phyloP scores from a whole-genome alignment of 768 basidiomycete species.

The Hydnomerulius pinastri region DNA sequence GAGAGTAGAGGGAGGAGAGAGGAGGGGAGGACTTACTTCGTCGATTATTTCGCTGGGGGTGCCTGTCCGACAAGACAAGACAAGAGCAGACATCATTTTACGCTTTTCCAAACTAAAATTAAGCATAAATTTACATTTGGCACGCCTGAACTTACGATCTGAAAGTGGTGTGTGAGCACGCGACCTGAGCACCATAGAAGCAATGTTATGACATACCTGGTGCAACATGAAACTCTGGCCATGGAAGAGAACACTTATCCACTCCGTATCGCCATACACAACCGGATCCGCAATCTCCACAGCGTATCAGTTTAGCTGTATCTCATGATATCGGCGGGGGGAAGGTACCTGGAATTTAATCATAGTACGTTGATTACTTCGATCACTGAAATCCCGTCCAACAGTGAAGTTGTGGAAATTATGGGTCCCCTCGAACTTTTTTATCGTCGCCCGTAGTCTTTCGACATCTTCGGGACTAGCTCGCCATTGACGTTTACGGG shows the following conservation, averaged over 20 bases:
- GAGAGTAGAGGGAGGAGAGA: neutral
- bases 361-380: conserved; percentile 85
- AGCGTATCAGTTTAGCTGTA: neutral
- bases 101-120: conserved; percentile 53
- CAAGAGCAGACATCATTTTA: conserved; percentile 91
- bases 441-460: conserved; percentile 54
- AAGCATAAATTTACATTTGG: conserved; percentile 6
- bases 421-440: conserved; percentile 82
- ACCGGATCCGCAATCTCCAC: conserved; percentile 80
- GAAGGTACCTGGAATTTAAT: conserved; percentile 72
- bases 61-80: conserved; percentile 75
- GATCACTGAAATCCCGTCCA: conserved; percentile 79
- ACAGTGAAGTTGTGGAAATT: conserved; percentile 99
- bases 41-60: conserved; percentile 76
- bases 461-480: conserved; percentile 53
- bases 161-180: conserved; percentile 15
- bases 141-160: conserved; percentile 30
- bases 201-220: conserved; percentile 61
- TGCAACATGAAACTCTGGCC: conserved; percentile 99
- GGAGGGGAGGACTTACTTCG: conserved; percentile 46
- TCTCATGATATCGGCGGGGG: neutral
- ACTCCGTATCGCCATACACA: conserved; percentile 89
- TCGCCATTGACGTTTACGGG: conserved; percentile 75
- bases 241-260: conserved; percentile 91
- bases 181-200: conserved; percentile 16